Conservation (phyloP, 2,329 filamentous ascomycete genomes). For the Sporothrix humicola region DNA sequence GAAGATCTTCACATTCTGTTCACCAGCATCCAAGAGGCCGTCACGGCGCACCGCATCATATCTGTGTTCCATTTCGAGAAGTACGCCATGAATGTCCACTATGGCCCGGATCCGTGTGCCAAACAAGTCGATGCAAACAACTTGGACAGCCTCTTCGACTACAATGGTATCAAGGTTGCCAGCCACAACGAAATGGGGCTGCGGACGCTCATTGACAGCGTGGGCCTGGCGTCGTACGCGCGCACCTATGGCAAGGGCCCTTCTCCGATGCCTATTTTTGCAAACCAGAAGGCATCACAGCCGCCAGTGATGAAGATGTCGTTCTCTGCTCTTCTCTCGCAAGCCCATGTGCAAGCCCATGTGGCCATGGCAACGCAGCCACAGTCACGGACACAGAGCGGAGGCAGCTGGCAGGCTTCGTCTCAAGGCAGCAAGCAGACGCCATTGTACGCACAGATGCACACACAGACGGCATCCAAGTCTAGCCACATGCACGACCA, state of each 20-base stretch:
- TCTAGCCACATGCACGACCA: too few species aligned
- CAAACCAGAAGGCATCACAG: neutral
- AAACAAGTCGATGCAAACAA: accelerated
- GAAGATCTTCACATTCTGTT: constrained; percentile 34
- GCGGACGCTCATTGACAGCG: constrained; percentile 34
- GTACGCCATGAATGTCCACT: constrained; percentile 29
- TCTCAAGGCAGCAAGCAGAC: neutral
- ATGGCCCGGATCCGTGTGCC: constrained; percentile 34
- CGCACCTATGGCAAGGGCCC: constrained; percentile 23
- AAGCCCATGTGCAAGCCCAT: neutral
- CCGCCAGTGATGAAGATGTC: neutral
- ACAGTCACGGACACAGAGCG: neutral
- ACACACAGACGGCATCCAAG: too few species aligned
- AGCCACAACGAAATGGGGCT: constrained; percentile 34
- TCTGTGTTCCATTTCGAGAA: constrained; percentile 34
- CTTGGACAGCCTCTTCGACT: neutral
- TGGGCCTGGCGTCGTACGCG: constrained; percentile 34
- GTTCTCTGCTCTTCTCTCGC: neutral
- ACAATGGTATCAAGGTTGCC: constrained; percentile 13
- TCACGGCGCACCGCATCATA: constrained; percentile 27
- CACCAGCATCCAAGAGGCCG: constrained; percentile 35
- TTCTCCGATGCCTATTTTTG: neutral
- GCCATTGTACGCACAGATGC: too few species aligned
- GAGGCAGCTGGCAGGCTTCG: neutral
- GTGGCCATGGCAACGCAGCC: too few species aligned